Conservation (phyloP, 2,329 filamentous ascomycete genomes). For the Leptographium flavum region DNA sequence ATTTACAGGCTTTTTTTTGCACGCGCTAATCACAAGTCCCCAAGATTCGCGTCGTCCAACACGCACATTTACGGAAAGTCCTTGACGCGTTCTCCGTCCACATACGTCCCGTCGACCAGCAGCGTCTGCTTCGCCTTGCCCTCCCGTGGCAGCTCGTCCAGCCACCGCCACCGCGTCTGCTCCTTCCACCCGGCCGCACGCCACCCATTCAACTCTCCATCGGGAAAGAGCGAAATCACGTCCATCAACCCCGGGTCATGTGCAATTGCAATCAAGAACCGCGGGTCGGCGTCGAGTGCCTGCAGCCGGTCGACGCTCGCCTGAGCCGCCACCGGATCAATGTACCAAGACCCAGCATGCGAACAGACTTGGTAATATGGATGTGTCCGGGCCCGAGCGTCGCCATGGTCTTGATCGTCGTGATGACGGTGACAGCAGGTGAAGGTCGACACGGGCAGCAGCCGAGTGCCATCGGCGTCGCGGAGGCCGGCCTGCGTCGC, state of each 20-base stretch:
- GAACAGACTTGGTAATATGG: not conserved
- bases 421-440: not conserved
- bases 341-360: not conserved
- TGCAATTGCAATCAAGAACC: constrained; percentile 8
- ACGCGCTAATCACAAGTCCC: too few relatives aligned
- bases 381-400: not conserved
- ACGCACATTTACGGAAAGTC: too few relatives aligned
- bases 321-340: not conserved
- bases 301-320: constrained; percentile 10
- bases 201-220: constrained; percentile 6
- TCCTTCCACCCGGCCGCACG: constrained; percentile 7
- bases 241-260: constrained; percentile 9
- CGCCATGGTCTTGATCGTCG: not conserved
- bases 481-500: not conserved
- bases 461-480: not conserved
- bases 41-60: too few relatives aligned
- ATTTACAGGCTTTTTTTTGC: too few relatives aligned
- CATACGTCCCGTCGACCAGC: not conserved
- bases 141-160: constrained; percentile 4
- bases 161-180: constrained; percentile 9
- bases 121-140: not conserved
- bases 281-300: constrained; percentile 7
- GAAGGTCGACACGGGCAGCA: not conserved
- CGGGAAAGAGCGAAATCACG: constrained; percentile 7
- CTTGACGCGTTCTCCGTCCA: not conserved